These are phyloP conservation scores for Senna tora DNA, from an alignment of 306 rosid genomes.

Conservation along the genomic window DNA sequence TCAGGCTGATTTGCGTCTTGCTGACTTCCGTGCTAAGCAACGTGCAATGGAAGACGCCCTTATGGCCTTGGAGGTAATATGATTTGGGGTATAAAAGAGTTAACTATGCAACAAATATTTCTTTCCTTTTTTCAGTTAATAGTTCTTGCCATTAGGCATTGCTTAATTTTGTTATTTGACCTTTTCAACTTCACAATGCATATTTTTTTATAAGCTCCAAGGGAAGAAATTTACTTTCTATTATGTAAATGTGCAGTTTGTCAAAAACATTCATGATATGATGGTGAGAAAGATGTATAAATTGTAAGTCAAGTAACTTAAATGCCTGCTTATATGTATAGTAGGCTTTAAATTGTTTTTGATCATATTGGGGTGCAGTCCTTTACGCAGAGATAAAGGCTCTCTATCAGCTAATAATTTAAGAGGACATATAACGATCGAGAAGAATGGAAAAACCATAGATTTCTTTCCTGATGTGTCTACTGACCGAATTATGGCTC, in stretches of 20 bases:
- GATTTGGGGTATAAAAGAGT: slow-evolving; percentile 23
- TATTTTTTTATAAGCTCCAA: slow-evolving; percentile 9
- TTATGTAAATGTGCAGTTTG: slow-evolving; percentile 63
- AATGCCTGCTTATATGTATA: slow-evolving; percentile 23
- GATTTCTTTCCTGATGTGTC: slow-evolving; percentile 86
- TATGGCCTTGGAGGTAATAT: slow-evolving; percentile 91
- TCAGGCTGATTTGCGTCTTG: slow-evolving; percentile 97
- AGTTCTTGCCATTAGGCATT: neutral
- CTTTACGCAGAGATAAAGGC: slow-evolving; percentile 51
- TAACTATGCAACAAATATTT: slow-evolving; percentile 3
- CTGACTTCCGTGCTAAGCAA: slow-evolving; percentile 91
- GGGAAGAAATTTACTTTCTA: slow-evolving; percentile 29
- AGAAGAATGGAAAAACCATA: slow-evolving; percentile 73
- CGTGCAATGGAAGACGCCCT: slow-evolving; percentile 98
- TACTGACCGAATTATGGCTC: slow-evolving; percentile 70
- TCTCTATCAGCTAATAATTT: slow-evolving; percentile 50
- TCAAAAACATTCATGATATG: slow-evolving; percentile 74
- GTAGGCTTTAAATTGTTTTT: slow-evolving; percentile 33
- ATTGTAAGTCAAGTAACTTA: slow-evolving; percentile 63
- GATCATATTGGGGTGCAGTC: slow-evolving; percentile 61
- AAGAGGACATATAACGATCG: slow-evolving; percentile 64
- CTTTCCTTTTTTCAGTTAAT: neutral
- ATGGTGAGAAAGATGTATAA: slow-evolving; percentile 85
- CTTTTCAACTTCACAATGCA: slow-evolving; percentile 12
- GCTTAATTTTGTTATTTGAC: neutral